A percentile compares a stretch with the other conserved stretches of the same genome.
These are phyloP conservation scores for Rhizopogon roseolus DNA, from an alignment of 768 basidiomycete genomes.

Conservation along the genomic window DNA sequence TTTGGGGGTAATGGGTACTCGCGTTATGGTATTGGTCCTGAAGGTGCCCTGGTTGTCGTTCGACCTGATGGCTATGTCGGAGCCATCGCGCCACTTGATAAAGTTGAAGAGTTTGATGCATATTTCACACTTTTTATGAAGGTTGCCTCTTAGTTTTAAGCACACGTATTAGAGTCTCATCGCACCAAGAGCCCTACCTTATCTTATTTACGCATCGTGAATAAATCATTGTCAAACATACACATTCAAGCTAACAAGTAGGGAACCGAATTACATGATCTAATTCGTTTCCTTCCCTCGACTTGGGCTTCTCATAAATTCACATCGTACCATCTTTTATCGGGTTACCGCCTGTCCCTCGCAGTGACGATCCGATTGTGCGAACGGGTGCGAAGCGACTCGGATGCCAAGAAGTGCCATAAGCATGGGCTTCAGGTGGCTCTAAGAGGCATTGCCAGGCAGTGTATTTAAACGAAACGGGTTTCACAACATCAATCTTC, in stretches of 20 bases:
- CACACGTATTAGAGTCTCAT: no score
- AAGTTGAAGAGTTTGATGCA: slow-evolving; percentile 27
- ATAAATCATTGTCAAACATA: no score
- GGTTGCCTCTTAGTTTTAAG: background rate
- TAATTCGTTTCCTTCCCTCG: no score
- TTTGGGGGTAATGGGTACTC: slow-evolving; percentile 53
- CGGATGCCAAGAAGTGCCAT: no score
- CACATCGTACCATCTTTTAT: background rate
- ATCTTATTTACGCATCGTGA: background rate
- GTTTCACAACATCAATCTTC: background rate
- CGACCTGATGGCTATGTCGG: slow-evolving; percentile 54
- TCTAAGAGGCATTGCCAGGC: background rate
- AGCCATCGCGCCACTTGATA: slow-evolving; percentile 43
- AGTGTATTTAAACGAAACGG: background rate
- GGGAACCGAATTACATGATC: no score
- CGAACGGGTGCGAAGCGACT: no score
- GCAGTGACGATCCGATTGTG: no score
- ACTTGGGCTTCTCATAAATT: background rate
- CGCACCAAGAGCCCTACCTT: no score
- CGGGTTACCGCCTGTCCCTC: no score
- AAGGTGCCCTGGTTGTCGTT: slow-evolving; percentile 25
- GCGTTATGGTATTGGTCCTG: slow-evolving; percentile 39
- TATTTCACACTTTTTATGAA: slow-evolving; percentile 48
- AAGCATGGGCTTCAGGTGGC: background rate
- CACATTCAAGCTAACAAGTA: no score